Evolutionary conservation across 2,329 filamentous ascomycete genomes (phyloP).

Genomic region (Cryoendolithus antarcticus): DNA sequence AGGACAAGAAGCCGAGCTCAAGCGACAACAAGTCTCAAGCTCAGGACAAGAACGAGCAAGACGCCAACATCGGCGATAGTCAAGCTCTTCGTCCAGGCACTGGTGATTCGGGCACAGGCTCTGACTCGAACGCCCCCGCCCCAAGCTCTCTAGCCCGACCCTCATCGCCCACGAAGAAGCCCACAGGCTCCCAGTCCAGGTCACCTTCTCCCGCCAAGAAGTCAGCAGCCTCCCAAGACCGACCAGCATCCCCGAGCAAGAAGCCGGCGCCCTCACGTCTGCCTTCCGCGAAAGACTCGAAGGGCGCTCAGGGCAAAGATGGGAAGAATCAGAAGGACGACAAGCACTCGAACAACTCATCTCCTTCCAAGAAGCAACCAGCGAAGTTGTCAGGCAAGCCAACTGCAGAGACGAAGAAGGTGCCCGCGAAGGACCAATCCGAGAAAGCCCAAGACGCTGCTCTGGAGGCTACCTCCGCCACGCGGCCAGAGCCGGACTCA

Average conservation of each 20-base stretch:
- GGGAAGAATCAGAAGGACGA: slow-evolving; percentile 3
- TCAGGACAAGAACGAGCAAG: slow-evolving; percentile 1
- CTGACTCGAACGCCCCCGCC: too few species aligned
- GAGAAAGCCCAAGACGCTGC: slow-evolving; percentile 15
- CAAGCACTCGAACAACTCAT: background rate
- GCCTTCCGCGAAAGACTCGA: too few species aligned
- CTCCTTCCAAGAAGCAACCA: background rate
- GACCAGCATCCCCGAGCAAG: too few species aligned
- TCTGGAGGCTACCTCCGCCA: slow-evolving; percentile 10
- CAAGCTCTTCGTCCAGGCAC: background rate
- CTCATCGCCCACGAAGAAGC: too few species aligned
- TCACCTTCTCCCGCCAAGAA: too few species aligned
- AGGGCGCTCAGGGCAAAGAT: background rate
- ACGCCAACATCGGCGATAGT: background rate
- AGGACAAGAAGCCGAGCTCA: too few species aligned
- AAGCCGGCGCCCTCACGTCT: too few species aligned
- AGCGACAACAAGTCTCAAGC: too few species aligned
- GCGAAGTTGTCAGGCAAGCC: slow-evolving; percentile 4
- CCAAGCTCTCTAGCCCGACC: too few species aligned
- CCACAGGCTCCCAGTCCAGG: too few species aligned
- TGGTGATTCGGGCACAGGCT: too few species aligned
- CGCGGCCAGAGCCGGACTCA: slow-evolving; percentile 6
- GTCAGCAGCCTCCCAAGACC: too few species aligned
- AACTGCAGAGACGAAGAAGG: slow-evolving; percentile 6
- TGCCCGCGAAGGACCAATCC: slow-evolving; percentile 6